Conservation (phyloP, 257 asterid species). For the Agastache rugosa region DNA sequence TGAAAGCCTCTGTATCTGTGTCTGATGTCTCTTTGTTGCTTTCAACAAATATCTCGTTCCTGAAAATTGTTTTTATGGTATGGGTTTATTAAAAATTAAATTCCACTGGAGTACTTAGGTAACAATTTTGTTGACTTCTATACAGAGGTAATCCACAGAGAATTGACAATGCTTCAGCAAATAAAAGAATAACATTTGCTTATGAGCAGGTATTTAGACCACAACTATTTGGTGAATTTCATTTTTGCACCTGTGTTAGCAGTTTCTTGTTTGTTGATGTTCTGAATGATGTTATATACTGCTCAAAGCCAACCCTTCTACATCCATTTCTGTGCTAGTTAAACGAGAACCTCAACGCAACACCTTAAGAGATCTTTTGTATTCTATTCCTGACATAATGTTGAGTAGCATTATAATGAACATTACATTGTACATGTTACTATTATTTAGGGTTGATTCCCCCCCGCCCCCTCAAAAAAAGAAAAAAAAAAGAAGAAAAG, state of each 20-base stretch:
- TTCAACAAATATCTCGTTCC: not conserved
- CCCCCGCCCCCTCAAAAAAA: not conserved
- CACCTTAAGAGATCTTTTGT: not conserved
- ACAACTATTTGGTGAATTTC: constrained; percentile 24
- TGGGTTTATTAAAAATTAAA: constrained; percentile 17
- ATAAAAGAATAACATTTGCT: constrained; percentile 74
- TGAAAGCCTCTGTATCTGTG: constrained; percentile 7
- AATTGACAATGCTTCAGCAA: constrained; percentile 82
- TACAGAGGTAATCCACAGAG: constrained; percentile 96
- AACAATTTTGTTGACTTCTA: constrained; percentile 30
- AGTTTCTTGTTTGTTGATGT: constrained; percentile 17
- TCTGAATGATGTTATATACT: constrained; percentile 13
- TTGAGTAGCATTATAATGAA: not conserved
- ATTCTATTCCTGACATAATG: not conserved
- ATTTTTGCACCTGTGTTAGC: constrained; percentile 13
- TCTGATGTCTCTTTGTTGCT: constrained; percentile 7
- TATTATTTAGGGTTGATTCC: not conserved
- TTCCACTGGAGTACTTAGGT: not conserved
- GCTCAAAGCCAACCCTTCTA: not conserved
- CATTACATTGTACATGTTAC: not conserved
- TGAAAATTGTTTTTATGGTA: not conserved
- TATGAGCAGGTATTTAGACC: constrained; percentile 82
- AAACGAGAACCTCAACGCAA: not conserved
- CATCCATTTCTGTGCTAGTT: not conserved
- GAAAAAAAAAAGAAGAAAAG: no score